Evolutionary conservation across 306 rosid species (phyloP), one percentile per base, ranked within the genome.

Genomic region (Trichosanthes truncata): DNA sequence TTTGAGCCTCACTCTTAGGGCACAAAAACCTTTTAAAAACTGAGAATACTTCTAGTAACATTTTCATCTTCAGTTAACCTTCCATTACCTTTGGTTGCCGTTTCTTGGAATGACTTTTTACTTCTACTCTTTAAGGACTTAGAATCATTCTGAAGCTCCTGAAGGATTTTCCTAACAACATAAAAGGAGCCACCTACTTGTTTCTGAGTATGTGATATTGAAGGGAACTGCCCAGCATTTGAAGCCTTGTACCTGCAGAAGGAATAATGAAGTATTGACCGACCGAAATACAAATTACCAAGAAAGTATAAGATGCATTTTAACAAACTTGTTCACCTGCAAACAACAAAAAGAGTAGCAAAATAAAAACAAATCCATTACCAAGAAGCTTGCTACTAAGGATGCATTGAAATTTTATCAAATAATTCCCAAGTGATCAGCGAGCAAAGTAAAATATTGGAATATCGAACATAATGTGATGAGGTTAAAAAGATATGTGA

Each of bases 121-220:
- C 59, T 15, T 61, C 51, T 49, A 15, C 41, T 15, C 18, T 49
- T 79, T 62, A 60, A 15, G 35, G 31, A 26, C 0, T 76, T 6
- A 20, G 75, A 79, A 46, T 65, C 43, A 66, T 4, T n/a, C 51
- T 65, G 46, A 12, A 79, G 76, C 49, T 79, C 81, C 65, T 79
- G 81, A 65, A 79, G 62, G 18, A 79, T 65, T 25, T 61, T 79
- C 41, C 35, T 79, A 31, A 79, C 46, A 18, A 33, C 65, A 79
- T 79, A 79, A 25, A 17, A 79, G 36, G 81, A 79, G 48, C 81
- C 81, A 48, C 81, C 81, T 35, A 79, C 81, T 79, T 79, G 15
- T 49, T 79, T 79, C 9, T 14, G 3, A 9, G 76, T 52, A 10
- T 33, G 10, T 26, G 63, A n/a, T 65, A 14, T 2, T 12, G 76